phyloP scores from a whole-genome alignment of 306 rosid genomes.

The Prunus salicina region DNA sequence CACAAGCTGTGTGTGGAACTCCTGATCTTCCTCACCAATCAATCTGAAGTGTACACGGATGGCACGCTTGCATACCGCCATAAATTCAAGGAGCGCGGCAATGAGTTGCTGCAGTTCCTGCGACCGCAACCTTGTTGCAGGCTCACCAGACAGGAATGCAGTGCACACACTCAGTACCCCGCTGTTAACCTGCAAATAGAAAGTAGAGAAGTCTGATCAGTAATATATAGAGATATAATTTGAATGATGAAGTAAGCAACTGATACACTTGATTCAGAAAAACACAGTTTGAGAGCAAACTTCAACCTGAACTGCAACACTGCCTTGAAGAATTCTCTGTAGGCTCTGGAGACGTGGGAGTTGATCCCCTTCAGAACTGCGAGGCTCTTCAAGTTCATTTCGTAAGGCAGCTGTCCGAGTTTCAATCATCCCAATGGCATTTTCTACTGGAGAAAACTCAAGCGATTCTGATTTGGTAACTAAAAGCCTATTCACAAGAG shows the following conservation, averaged over 20 bases:
- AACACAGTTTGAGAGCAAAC: not conserved
- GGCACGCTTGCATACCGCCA: slow-evolving; percentile 99
- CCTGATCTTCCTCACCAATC: slow-evolving; percentile 98
- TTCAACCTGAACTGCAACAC: slow-evolving; percentile 91
- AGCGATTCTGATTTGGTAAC: slow-evolving; percentile 89
- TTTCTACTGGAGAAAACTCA: slow-evolving; percentile 96
- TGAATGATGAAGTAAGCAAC: not conserved
- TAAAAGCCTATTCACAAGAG: slow-evolving; percentile 86
- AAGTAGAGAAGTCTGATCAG: slow-evolving; percentile 2
- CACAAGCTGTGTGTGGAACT: slow-evolving; percentile 96
- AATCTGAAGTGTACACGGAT: slow-evolving; percentile 89
- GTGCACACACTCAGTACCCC: slow-evolving; percentile 98
- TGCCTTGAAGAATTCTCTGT: slow-evolving; percentile 99
- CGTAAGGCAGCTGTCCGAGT: slow-evolving; percentile 94
- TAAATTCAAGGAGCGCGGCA: slow-evolving; percentile 95
- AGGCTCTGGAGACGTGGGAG: slow-evolving; percentile 95
- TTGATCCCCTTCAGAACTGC: slow-evolving; percentile 98
- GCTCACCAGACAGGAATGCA: slow-evolving; percentile 96
- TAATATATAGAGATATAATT: not conserved
- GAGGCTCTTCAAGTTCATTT: slow-evolving; percentile 99
- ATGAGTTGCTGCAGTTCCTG: slow-evolving; percentile 98
- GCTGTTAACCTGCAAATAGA: slow-evolving; percentile 75
- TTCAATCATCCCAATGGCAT: slow-evolving; percentile 99
- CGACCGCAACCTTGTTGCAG: slow-evolving; percentile 89
- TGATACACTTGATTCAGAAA: not conserved